These are phyloP conservation scores for Yamadazyma pseudoaaseri DNA, from an alignment of 1,139 yeast genomes.

Conservation along the genomic window DNA sequence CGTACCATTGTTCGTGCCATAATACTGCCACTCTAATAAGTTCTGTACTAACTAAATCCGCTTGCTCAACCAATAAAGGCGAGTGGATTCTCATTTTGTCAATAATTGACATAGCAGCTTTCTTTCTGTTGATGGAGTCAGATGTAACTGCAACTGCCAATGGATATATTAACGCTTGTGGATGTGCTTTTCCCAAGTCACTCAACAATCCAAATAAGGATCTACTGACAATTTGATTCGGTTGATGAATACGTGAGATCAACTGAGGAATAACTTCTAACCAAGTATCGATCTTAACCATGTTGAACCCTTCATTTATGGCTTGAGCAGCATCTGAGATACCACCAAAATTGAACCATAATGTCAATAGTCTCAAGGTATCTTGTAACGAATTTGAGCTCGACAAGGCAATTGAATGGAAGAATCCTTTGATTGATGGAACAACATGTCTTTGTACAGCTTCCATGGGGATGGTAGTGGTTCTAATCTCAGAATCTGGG, in stretches of 20 bases:
- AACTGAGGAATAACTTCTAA: slow-evolving; percentile 92
- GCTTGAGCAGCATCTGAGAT: slow-evolving; percentile 88
- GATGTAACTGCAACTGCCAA: slow-evolving; percentile 95
- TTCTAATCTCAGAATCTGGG: slow-evolving; percentile 7
- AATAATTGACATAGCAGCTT: slow-evolving; percentile 87
- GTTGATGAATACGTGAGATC: slow-evolving; percentile 95
- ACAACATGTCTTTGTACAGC: slow-evolving; percentile 82
- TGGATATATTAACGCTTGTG: slow-evolving; percentile 95
- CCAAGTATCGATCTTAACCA: slow-evolving; percentile 93
- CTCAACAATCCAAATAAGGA: slow-evolving; percentile 78
- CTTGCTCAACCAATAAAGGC: slow-evolving; percentile 81
- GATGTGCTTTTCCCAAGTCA: slow-evolving; percentile 91
- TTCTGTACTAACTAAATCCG: slow-evolving; percentile 91
- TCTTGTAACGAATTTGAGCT: slow-evolving; percentile 88
- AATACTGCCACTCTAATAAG: slow-evolving; percentile 91
- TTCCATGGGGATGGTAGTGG: slow-evolving; percentile 44
- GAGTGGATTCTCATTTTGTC: slow-evolving; percentile 92
- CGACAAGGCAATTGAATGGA: slow-evolving; percentile 89
- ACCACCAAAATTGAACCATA: slow-evolving; percentile 97
- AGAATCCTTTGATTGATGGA: slow-evolving; percentile 93
- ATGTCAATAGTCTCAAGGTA: slow-evolving; percentile 80
- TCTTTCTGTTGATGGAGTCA: slow-evolving; percentile 83
- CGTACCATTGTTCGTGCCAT: slow-evolving; percentile 99
- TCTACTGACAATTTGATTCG: slow-evolving; percentile 79
- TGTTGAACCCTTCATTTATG: slow-evolving; percentile 84